Conservation (phyloP, 768 basidiomycete genomes). For the Favolaschia claudopus region DNA sequence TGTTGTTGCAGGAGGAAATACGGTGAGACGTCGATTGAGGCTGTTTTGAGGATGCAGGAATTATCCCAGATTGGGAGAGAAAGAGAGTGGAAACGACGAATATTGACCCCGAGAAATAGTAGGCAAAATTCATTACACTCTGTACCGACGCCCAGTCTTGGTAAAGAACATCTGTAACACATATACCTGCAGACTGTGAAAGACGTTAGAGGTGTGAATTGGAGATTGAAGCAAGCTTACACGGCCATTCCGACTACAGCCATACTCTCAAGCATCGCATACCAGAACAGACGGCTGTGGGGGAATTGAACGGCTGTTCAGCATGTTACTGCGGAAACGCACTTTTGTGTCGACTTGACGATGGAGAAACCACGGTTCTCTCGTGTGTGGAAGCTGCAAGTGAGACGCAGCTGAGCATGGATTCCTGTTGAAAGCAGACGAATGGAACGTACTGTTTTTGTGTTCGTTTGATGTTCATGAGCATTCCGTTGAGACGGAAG, state of each 20-base stretch:
- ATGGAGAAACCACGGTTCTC: conserved; percentile 95
- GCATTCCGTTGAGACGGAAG: conserved; percentile 86
- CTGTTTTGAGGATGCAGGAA: too few species aligned
- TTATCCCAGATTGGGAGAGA: too few species aligned
- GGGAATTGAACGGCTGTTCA: conserved; percentile 9
- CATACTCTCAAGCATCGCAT: conserved; percentile 81
- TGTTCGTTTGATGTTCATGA: conserved; percentile 89
- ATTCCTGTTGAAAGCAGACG: background rate
- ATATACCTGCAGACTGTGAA: conserved; percentile 90
- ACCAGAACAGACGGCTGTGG: conserved; percentile 90
- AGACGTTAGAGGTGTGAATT: background rate
- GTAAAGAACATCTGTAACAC: conserved; percentile 96
- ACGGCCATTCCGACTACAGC: conserved; percentile 86
- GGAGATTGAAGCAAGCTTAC: conserved; percentile 57
- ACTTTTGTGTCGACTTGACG: conserved; percentile 92
- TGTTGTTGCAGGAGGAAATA: background rate
- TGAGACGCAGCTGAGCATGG: conserved; percentile 13
- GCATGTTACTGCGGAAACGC: background rate
- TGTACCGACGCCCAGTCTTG: conserved; percentile 89
- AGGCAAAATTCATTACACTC: conserved; percentile 62
- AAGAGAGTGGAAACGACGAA: background rate
- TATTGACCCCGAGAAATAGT: background rate
- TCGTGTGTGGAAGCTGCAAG: conserved; percentile 93
- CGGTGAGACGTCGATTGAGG: background rate
- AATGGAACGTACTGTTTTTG: conserved; percentile 85